phyloP scores from a whole-genome alignment of 1,284 basidiomycete species.

The Vanrija sp. region DNA sequence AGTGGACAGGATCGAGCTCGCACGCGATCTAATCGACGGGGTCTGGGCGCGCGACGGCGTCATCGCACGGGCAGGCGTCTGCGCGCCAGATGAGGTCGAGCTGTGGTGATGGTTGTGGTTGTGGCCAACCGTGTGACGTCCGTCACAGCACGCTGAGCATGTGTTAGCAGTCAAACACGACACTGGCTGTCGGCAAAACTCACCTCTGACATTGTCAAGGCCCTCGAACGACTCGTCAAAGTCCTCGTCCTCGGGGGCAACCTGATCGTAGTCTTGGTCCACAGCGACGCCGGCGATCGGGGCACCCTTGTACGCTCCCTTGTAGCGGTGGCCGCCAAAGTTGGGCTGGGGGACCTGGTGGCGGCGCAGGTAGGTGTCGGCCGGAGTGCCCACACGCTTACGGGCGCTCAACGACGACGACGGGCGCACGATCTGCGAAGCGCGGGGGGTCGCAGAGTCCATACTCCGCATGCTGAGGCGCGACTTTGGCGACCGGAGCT shows the following conservation, averaged over 20 bases:
- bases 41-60: slow-evolving; percentile 30
- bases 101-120: slow-evolving; percentile 55
- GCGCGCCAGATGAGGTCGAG: slow-evolving; percentile 11
- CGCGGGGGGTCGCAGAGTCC: slow-evolving; percentile 26
- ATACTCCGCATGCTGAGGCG: slow-evolving; percentile 39
- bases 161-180: not conserved
- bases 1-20: slow-evolving; percentile 18
- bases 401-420: slow-evolving; percentile 51
- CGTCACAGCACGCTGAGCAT: slow-evolving; percentile 76
- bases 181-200: slow-evolving; percentile 43
- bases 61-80: slow-evolving; percentile 3
- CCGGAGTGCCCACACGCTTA: slow-evolving; percentile 81
- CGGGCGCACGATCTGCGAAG: slow-evolving; percentile 55
- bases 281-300: slow-evolving; percentile 36
- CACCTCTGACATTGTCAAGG: slow-evolving; percentile 69
- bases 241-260: slow-evolving; percentile 67
- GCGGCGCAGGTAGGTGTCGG: slow-evolving; percentile 79
- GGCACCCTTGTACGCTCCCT: slow-evolving; percentile 39
- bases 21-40: slow-evolving; percentile 25
- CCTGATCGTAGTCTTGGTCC: slow-evolving; percentile 45
- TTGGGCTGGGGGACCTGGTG: slow-evolving; percentile 42
- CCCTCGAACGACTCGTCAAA: slow-evolving; percentile 85
- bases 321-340: slow-evolving; percentile 43
- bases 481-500: slow-evolving; percentile 22
- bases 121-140: slow-evolving; percentile 68